Evolutionary conservation across 2,329 filamentous ascomycete genomes (phyloP), one percentile per base, ranked within the genome.

Genomic region (Geosmithia putterillii): DNA sequence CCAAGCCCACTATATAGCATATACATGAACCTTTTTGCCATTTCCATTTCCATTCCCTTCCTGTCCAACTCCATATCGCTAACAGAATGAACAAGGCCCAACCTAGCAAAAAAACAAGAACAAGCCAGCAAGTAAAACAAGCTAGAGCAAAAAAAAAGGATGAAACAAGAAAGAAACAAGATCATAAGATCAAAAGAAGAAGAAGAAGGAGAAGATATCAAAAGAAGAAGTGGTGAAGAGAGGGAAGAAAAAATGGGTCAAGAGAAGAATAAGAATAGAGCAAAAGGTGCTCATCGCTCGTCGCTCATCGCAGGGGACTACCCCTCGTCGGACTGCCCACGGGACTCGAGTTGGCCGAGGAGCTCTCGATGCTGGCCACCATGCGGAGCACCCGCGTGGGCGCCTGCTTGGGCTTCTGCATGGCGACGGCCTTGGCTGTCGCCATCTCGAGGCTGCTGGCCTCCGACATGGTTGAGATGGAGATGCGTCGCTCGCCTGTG

Each of bases 341-440:
- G 14, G 19, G 39, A 21, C 43, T 32, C 5, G 28, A 32, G 15
- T 3, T 45, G 47, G 66, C 72, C 43, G 58, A n/a, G n/a, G n/a
- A 55, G 28, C 56, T 64, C 63, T 79, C 74, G 46, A 78, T 65
- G 46, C 60, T 67, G 51, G 77, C 65, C 35, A 79, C 72, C 71
- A 79, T 75, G 39, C 66, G 63, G 40, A 74, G 54, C 22, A 63
- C 45, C 57, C 56, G 20, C 19, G 17, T 32, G n/a, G 43, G 17
- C 38, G 12, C 23, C 15, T 20, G 46, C 22, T 38, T 17, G 7
- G 41, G 44, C 21, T 39, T 39, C 49, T 66, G 61, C 19, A 67
- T 47, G 37, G 56, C 57, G 42, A 74, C 60, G n/a, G 63, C 67
- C 53, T 74, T 63, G 3, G 71, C 73, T 18, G 65, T 69, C 18